Percentiles rank a stretch among this genome's conserved stretches.
phyloP scores from a whole-genome alignment of 192 early-diverging fungal species.

The Cladochytrium replicatum region DNA sequence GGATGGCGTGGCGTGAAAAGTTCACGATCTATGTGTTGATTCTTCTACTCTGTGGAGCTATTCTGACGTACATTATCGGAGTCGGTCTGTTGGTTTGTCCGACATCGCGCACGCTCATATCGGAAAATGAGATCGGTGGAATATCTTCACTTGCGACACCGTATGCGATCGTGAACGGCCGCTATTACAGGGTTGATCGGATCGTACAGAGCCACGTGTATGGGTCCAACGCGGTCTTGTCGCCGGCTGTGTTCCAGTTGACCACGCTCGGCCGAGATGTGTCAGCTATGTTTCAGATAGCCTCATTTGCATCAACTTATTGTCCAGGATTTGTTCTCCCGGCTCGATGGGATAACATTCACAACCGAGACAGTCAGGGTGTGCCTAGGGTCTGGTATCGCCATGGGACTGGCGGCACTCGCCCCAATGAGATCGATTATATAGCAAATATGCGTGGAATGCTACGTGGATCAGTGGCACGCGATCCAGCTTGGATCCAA shows the following conservation, averaged over 20 bases:
- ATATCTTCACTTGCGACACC: neutral
- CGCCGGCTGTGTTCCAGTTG: neutral
- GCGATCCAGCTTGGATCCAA: neutral
- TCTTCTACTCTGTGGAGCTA: slow-evolving; percentile 53
- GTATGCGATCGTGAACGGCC: slow-evolving; percentile 11
- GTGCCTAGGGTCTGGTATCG: neutral
- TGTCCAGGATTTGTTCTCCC: slow-evolving; percentile 6
- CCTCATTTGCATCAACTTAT: slow-evolving; percentile 4
- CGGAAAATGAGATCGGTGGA: neutral
- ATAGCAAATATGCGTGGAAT: neutral
- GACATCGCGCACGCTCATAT: slow-evolving; percentile 8
- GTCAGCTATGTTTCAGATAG: slow-evolving; percentile 2
- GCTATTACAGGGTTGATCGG: slow-evolving; percentile 5
- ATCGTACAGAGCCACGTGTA: slow-evolving; percentile 6
- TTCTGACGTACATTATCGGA: slow-evolving; percentile 54
- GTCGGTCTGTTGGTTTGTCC: slow-evolving; percentile 32
- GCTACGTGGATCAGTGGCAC: neutral
- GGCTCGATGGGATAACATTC: neutral
- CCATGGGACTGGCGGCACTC: neutral
- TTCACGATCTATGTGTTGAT: slow-evolving; percentile 72
- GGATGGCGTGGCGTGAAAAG: slow-evolving; percentile 86
- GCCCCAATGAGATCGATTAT: neutral
- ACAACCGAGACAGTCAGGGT: neutral
- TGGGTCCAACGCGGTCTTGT: neutral
- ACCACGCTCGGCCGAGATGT: slow-evolving; percentile 7